A percentile compares a stretch with the other conserved stretches of the same genome.
Conservation (phyloP, 1,284 basidiomycete genomes). For the Leccinum angustisporum region DNA sequence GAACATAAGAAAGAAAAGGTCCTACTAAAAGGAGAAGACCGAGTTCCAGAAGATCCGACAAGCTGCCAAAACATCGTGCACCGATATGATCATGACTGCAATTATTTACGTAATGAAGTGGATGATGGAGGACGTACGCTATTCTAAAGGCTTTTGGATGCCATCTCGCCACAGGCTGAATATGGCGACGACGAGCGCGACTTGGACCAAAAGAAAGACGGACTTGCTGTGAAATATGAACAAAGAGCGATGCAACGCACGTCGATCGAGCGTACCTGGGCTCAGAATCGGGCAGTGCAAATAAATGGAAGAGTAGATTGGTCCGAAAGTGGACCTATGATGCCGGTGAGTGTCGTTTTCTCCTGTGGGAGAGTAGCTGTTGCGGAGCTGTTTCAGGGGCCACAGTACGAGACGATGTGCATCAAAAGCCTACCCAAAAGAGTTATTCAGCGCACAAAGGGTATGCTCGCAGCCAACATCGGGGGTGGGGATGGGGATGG, state of each 20-base stretch:
- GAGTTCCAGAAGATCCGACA: slow-evolving; percentile 16
- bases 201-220: slow-evolving; percentile 30
- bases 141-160: slow-evolving; percentile 65
- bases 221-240: slow-evolving; percentile 29
- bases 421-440: slow-evolving; percentile 35
- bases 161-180: slow-evolving; percentile 69
- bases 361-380: slow-evolving; percentile 32
- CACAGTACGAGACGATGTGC: slow-evolving; percentile 17
- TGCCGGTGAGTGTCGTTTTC: slow-evolving; percentile 31
- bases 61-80: slow-evolving; percentile 26
- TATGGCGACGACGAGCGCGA: slow-evolving; percentile 46
- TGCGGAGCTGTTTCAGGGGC: slow-evolving; percentile 28
- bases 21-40: too few species aligned
- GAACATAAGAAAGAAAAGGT: neutral
- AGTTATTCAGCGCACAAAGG: slow-evolving; percentile 23
- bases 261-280: slow-evolving; percentile 45
- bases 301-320: slow-evolving; percentile 66
- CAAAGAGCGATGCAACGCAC: slow-evolving; percentile 10
- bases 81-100: slow-evolving; percentile 30
- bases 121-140: slow-evolving; percentile 56
- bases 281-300: slow-evolving; percentile 63
- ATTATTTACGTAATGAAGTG: slow-evolving; percentile 28
- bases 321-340: slow-evolving; percentile 28
- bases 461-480: too few species aligned
- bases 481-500: too few species aligned